Evolutionary conservation across 441 rosid species (phyloP).

Genomic region (Cnidoscolus chayamansa): DNA sequence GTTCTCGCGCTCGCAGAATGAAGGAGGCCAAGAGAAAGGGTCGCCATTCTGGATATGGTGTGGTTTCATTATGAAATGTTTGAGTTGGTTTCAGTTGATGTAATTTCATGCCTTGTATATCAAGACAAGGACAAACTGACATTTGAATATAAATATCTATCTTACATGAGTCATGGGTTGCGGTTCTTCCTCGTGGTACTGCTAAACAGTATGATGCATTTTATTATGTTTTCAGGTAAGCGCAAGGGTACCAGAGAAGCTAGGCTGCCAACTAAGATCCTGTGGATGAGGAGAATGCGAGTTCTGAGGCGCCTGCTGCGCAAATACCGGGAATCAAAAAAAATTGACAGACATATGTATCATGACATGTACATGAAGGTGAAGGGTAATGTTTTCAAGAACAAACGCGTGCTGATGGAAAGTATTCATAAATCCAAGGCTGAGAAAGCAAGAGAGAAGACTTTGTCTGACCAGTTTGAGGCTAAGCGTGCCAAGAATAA

Average conservation of each 20-base stretch:
- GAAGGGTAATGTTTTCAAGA: conserved; percentile 81
- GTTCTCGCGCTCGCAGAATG: conserved; percentile 83
- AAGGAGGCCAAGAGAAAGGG: conserved; percentile 91
- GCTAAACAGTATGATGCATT: background rate
- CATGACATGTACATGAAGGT: conserved; percentile 90
- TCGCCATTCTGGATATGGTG: conserved; percentile 92
- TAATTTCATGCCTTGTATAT: background rate
- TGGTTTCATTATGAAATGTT: background rate
- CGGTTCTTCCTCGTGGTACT: background rate
- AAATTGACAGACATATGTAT: conserved; percentile 85
- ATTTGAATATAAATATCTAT: background rate
- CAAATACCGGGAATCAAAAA: conserved; percentile 62
- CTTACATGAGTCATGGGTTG: background rate
- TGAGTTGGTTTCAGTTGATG: background rate
- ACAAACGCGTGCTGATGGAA: conserved; percentile 84
- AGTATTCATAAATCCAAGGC: conserved; percentile 81
- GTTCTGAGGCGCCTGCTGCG: conserved; percentile 64
- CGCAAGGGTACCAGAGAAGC: conserved; percentile 88
- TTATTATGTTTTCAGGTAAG: conserved; percentile 47
- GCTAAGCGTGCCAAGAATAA: conserved; percentile 82
- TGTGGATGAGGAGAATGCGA: conserved; percentile 86
- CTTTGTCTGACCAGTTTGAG: conserved; percentile 76
- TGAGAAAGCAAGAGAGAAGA: conserved; percentile 83
- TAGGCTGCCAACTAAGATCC: conserved; percentile 70
- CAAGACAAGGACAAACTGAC: no score